Conservation (phyloP, 2,329 filamentous ascomycete species). For the Fusarium goolgardi region DNA sequence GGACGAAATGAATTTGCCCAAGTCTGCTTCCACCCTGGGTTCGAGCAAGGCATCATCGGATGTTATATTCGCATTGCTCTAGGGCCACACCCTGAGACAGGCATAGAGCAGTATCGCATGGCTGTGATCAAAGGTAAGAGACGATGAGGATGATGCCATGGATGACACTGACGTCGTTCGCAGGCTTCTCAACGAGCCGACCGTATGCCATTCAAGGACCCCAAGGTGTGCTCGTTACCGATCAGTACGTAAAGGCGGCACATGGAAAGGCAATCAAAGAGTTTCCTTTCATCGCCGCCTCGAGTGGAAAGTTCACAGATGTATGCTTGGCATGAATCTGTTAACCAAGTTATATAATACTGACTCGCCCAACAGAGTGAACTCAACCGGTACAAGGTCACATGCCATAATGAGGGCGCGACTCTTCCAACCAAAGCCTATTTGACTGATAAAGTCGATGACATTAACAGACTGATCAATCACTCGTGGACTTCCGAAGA, state of each 20-base stretch:
- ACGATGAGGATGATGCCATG: not conserved
- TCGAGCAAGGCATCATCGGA: slow-evolving; percentile 82
- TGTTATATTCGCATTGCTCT: slow-evolving; percentile 89
- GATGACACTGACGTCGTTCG: slow-evolving; percentile 43
- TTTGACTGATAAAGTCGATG: slow-evolving; percentile 77
- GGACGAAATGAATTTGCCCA: slow-evolving; percentile 88
- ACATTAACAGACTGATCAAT: slow-evolving; percentile 82
- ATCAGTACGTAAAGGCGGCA: slow-evolving; percentile 83
- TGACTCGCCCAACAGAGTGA: slow-evolving; percentile 69
- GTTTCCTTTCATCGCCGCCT: slow-evolving; percentile 92
- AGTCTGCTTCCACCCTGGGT: slow-evolving; percentile 92
- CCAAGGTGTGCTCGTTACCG: slow-evolving; percentile 82
- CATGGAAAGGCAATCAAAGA: slow-evolving; percentile 86
- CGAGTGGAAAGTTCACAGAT: slow-evolving; percentile 86
- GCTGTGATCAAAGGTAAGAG: slow-evolving; percentile 82
- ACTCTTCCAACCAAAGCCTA: slow-evolving; percentile 78
- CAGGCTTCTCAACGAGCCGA: slow-evolving; percentile 80
- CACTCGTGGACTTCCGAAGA: slow-evolving; percentile 86
- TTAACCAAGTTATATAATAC: not conserved
- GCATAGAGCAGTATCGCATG: slow-evolving; percentile 86
- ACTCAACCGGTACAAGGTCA: slow-evolving; percentile 82
- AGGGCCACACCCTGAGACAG: slow-evolving; percentile 78
- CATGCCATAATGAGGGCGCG: slow-evolving; percentile 77
- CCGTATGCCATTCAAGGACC: slow-evolving; percentile 86
- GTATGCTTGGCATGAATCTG: slow-evolving; percentile 58